phyloP scores from a whole-genome alignment of 2,329 filamentous ascomycete species.

The Escovopsis sp. region DNA sequence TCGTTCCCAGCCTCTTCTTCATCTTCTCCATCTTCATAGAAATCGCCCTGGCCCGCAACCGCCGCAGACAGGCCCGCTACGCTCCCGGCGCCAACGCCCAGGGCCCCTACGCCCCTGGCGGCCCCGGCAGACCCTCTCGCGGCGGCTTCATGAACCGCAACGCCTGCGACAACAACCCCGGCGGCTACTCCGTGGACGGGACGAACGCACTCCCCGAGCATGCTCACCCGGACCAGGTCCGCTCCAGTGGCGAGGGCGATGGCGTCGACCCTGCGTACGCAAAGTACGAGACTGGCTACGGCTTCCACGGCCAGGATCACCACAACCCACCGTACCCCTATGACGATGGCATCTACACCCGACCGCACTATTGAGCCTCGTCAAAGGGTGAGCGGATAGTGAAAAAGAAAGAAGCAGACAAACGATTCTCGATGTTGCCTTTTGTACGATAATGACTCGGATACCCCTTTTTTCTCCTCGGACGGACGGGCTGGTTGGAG shows the following conservation, averaged over 20 bases:
- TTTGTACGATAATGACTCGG: too few species aligned
- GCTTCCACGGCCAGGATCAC: constrained; percentile 1
- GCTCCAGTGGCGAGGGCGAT: constrained; percentile 3
- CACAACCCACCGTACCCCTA: constrained; percentile 13
- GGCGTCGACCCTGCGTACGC: constrained; percentile 12
- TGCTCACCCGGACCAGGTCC: constrained; percentile 24
- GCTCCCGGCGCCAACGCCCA: constrained; percentile 29
- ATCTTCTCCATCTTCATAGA: constrained; percentile 56
- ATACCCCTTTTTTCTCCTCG: too few species aligned
- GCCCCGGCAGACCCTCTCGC: constrained; percentile 21
- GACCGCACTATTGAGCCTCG: constrained; percentile 10
- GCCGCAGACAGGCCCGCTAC: constrained; percentile 59
- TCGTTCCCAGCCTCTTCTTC: constrained; percentile 52
- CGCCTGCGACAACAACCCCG: constrained; percentile 16
- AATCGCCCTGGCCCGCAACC: constrained; percentile 50
- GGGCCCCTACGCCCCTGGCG: constrained; percentile 47
- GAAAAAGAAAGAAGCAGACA: background rate
- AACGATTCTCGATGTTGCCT: background rate
- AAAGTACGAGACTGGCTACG: constrained; percentile 16
- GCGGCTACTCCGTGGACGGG: constrained; percentile 8
- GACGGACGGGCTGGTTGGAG: too few species aligned
- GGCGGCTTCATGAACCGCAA: constrained; percentile 20
- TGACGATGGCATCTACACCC: constrained; percentile 21
- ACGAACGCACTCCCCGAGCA: constrained; percentile 23
- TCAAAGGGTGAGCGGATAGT: background rate